Conservation (phyloP, 2,329 filamentous ascomycete genomes). For the Laburnicola sp. region DNA sequence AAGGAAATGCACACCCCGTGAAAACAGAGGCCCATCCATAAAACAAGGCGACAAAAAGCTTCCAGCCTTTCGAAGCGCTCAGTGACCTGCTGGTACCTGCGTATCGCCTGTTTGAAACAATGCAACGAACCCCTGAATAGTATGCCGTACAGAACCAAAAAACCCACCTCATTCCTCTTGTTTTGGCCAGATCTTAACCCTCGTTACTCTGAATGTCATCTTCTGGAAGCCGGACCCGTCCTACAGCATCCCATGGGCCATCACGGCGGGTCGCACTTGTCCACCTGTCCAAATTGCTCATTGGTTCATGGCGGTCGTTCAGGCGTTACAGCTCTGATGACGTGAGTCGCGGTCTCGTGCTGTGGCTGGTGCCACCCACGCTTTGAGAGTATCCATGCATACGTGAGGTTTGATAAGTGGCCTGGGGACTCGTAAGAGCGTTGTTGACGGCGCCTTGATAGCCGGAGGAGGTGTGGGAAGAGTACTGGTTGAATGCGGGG, state of each 20-base stretch:
- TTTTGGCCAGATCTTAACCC: background rate
- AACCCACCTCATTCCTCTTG: too few relatives aligned
- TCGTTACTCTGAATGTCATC: background rate
- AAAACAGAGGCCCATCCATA: too few relatives aligned
- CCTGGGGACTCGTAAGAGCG: background rate
- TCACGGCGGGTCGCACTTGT: constrained; percentile 9
- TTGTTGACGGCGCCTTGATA: too few relatives aligned
- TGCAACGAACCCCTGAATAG: too few relatives aligned
- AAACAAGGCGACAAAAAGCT: too few relatives aligned
- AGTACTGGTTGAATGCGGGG: too few relatives aligned
- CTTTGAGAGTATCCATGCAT: background rate
- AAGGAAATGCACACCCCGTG: too few relatives aligned
- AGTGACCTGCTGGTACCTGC: too few relatives aligned
- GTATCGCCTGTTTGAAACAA: too few relatives aligned
- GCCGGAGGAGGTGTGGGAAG: too few relatives aligned
- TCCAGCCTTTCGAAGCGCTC: too few relatives aligned
- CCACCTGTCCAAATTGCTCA: constrained; percentile 10
- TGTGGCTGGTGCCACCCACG: background rate
- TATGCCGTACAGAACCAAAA: too few relatives aligned
- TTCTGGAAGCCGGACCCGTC: constrained; percentile 1
- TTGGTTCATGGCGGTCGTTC: background rate
- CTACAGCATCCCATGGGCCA: constrained; percentile 15
- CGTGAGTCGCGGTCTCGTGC: background rate
- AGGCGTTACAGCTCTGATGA: constrained; percentile 9
- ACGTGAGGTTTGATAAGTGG: background rate